phyloP scores from a whole-genome alignment of 345 rosid species.

The Psidium guajava region DNA sequence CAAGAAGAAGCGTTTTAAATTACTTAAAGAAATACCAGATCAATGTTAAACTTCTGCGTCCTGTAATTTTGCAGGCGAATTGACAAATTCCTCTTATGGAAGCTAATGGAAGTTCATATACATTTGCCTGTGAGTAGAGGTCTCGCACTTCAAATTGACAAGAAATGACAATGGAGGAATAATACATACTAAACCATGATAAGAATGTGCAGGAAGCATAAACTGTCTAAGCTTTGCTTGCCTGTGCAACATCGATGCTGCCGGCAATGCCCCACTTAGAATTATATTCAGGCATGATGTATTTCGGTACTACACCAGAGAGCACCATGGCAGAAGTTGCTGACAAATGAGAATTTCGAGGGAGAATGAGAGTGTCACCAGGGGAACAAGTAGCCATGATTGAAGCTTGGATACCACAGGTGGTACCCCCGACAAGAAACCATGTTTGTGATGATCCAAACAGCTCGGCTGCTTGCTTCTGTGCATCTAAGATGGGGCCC shows the following conservation, averaged over 20 bases:
- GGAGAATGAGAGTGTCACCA: constrained; percentile 40
- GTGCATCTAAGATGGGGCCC: constrained; percentile 58
- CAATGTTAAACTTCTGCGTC: neutral
- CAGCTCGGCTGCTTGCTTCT: constrained; percentile 33
- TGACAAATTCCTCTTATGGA: neutral
- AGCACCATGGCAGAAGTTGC: constrained; percentile 44
- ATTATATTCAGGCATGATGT: constrained; percentile 39
- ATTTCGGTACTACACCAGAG: constrained; percentile 44
- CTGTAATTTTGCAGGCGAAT: neutral
- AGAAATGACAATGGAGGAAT: neutral
- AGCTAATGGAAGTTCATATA: neutral
- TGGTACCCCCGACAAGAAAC: constrained; percentile 61
- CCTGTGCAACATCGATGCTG: constrained; percentile 30
- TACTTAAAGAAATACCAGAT: neutral
- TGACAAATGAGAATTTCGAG: constrained; percentile 51
- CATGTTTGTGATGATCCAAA: constrained; percentile 54
- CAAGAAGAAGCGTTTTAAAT: neutral
- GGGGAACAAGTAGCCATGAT: constrained; percentile 52
- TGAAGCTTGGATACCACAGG: constrained; percentile 57
- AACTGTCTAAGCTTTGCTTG: neutral
- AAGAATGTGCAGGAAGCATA: neutral
- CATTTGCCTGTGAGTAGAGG: neutral
- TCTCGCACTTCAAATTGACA: neutral
- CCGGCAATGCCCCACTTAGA: constrained; percentile 40
- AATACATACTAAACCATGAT: neutral